Evolutionary conservation across 2,329 filamentous ascomycete genomes (phyloP).

Genomic region (Colletotrichum sp.): DNA sequence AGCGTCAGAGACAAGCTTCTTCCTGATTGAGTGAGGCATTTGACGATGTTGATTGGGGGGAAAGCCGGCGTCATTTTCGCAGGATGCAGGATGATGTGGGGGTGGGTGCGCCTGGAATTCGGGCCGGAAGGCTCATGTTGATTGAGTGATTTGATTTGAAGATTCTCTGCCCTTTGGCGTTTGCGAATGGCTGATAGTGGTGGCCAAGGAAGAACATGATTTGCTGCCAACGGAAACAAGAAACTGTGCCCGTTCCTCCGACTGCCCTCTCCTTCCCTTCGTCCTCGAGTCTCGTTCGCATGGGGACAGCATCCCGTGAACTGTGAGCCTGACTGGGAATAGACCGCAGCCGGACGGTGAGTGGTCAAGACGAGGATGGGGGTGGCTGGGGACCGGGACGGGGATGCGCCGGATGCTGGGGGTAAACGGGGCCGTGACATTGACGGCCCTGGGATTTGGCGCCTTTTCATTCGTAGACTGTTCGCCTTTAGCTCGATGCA

Average conservation of each 20-base stretch:
- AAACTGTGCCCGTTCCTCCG: background rate
- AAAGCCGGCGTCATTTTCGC: background rate
- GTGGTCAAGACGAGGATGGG: background rate
- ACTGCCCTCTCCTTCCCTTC: background rate
- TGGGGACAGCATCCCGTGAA: conserved; percentile 1
- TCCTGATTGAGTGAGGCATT: conserved; percentile 9
- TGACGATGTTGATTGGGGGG: conserved; percentile 12
- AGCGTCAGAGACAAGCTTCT: conserved; percentile 1
- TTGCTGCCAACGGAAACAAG: background rate
- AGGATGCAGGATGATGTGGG: conserved; percentile 10
- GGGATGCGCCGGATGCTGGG: conserved; percentile 6
- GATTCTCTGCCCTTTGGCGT: background rate
- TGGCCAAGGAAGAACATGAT: background rate
- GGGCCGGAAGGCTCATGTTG: conserved; percentile 8
- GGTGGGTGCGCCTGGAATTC: conserved; percentile 7
- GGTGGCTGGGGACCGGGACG: conserved; percentile 5
- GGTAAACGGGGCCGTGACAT: background rate
- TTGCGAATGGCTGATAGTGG: background rate
- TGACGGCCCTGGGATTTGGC: background rate
- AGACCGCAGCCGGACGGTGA: conserved; percentile 11
- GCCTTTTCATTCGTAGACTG: conserved; percentile 5
- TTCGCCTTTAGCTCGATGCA: conserved; percentile 1
- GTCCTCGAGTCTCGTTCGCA: background rate
- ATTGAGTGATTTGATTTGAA: background rate
- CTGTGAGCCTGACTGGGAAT: conserved; percentile 1